Evolutionary conservation across 768 basidiomycete genomes (phyloP).

Genomic region (Amanita exitialis): DNA sequence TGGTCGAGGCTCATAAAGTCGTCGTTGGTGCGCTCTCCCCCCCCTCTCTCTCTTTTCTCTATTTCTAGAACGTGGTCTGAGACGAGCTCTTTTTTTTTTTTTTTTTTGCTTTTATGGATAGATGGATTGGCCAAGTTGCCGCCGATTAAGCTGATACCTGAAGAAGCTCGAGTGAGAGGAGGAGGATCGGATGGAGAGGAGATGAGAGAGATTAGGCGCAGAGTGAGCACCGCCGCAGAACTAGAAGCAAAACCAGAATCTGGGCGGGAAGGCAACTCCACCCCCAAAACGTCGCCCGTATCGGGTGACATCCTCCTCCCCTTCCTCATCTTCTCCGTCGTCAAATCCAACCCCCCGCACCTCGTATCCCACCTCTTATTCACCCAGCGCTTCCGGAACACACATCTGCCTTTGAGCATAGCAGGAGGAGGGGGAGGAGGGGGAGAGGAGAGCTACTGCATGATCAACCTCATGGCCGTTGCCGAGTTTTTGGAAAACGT

Average conservation of each 20-base stretch:
- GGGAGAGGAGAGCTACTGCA: conserved; percentile 87
- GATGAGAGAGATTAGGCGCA: not conserved
- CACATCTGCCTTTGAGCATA: conserved; percentile 48
- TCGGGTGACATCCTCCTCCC: conserved; percentile 90
- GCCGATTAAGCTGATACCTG: conserved; percentile 63
- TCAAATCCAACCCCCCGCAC: conserved; percentile 82
- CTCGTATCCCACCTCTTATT: conserved; percentile 64
- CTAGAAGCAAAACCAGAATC: conserved; percentile 7
- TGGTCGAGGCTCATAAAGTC: conserved; percentile 79
- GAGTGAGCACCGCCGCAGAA: not conserved
- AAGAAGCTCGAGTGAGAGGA: conserved; percentile 26
- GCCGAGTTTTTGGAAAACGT: conserved; percentile 95
- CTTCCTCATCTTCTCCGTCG: conserved; percentile 87
- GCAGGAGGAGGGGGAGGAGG: conserved; percentile 37
- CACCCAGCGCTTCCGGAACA: conserved; percentile 48
- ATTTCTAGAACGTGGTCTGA: not conserved
- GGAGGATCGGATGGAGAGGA: conserved; percentile 1
- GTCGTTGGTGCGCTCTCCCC: conserved; percentile 58
- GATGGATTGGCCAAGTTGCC: conserved; percentile 72
- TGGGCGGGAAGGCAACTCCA: conserved; percentile 8
- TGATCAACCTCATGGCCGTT: conserved; percentile 92
- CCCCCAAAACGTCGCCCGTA: conserved; percentile 36
- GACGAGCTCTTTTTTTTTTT: not conserved
- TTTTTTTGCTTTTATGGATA: conserved; percentile 13
- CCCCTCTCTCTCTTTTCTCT: not conserved